Conservation (phyloP, 306 rosid species). For the Sesbania bispinosa region DNA sequence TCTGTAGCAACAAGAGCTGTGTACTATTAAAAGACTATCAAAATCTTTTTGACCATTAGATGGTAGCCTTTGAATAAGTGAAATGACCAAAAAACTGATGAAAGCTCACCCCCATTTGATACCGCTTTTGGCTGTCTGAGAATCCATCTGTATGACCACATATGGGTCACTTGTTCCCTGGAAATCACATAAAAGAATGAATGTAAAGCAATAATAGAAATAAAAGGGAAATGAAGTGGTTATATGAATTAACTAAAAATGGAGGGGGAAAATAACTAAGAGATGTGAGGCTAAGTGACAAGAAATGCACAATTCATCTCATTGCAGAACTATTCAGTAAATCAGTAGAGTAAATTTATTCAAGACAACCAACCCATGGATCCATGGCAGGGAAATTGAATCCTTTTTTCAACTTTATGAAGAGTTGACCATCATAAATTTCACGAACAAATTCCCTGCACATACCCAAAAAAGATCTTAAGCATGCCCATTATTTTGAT, state of each 20-base stretch:
- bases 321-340: constrained; percentile 4
- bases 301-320: constrained; percentile 3
- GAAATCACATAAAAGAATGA: constrained; percentile 23
- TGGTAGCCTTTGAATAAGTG: neutral
- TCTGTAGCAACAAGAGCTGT: neutral
- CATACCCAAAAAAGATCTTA: neutral
- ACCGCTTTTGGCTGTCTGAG: constrained; percentile 77
- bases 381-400: constrained; percentile 84
- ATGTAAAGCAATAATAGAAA: neutral
- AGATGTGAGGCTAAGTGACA: constrained; percentile 5
- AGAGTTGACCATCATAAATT: constrained; percentile 78
- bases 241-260: neutral
- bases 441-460: constrained; percentile 81
- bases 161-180: constrained; percentile 99
- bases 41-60: constrained; percentile 9
- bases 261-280: neutral
- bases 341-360: neutral
- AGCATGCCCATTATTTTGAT: constrained; percentile 11
- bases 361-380: constrained; percentile 68
- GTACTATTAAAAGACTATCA: constrained; percentile 6
- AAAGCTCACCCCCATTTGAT: constrained; percentile 86
- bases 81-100: neutral
- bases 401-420: constrained; percentile 79
- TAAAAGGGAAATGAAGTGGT: constrained; percentile 1
- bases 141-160: constrained; percentile 75